These are phyloP conservation scores for Penicillium carneum DNA, from an alignment of 2,329 filamentous ascomycete genomes.

Conservation along the genomic window DNA sequence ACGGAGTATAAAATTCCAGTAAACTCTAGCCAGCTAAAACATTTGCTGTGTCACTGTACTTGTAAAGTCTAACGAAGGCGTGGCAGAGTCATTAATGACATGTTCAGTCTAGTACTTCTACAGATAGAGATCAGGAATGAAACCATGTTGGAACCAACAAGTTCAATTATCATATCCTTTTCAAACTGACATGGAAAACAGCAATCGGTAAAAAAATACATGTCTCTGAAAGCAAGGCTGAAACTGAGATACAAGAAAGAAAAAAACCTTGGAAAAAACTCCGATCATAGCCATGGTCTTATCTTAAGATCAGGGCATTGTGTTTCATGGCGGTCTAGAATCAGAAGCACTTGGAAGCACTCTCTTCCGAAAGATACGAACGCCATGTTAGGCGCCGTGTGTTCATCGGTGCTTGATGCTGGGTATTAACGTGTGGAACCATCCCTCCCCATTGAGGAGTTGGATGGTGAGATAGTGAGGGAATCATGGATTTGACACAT, in stretches of 20 bases:
- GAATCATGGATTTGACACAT: not conserved
- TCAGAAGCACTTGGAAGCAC: slow-evolving; percentile 16
- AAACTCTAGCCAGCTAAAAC: not conserved
- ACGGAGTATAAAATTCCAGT: not conserved
- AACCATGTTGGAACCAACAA: not conserved
- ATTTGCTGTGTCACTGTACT: too few relatives aligned
- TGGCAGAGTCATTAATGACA: not conserved
- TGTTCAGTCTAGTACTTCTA: not conserved
- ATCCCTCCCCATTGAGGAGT: slow-evolving; percentile 24
- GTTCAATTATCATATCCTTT: slow-evolving; percentile 16
- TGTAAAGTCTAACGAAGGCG: not conserved
- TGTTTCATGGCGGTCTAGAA: slow-evolving; percentile 10
- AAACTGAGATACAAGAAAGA: slow-evolving; percentile 19
- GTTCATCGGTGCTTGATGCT: slow-evolving; percentile 30
- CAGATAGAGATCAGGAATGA: not conserved
- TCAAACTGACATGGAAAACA: slow-evolving; percentile 13
- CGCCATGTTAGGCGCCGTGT: slow-evolving; percentile 31
- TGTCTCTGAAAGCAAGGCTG: slow-evolving; percentile 16
- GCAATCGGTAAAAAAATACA: slow-evolving; percentile 17
- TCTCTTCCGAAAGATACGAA: slow-evolving; percentile 28
- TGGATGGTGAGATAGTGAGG: slow-evolving; percentile 1
- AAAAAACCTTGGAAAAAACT: slow-evolving; percentile 11
- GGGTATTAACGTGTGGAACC: slow-evolving; percentile 39
- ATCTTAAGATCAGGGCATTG: not conserved
- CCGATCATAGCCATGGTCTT: slow-evolving; percentile 12